These are phyloP conservation scores for Pontederia crassipes DNA, from an alignment of 176 grass and related monocot species.

Conservation along the genomic window DNA sequence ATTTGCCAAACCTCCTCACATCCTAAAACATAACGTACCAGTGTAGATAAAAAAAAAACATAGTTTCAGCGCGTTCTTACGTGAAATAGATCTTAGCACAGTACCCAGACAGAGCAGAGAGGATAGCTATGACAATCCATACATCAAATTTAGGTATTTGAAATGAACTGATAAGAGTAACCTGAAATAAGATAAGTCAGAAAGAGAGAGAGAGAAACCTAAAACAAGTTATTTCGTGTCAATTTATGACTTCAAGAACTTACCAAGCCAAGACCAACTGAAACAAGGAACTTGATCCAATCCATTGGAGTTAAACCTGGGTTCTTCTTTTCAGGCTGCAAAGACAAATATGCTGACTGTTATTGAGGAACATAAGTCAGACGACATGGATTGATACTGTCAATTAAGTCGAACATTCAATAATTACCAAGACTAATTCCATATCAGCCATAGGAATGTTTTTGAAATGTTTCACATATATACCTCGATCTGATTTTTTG, in stretches of 20 bases:
- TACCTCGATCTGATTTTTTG: conserved; percentile 52
- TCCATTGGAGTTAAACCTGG: conserved; percentile 92
- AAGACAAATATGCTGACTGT: neutral
- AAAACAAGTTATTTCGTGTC: neutral
- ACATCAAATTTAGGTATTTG: conserved; percentile 95
- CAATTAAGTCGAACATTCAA: neutral
- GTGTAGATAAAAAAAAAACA: too few species aligned
- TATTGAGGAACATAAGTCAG: conserved; percentile 4
- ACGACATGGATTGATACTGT: neutral
- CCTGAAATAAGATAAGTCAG: conserved; percentile 25
- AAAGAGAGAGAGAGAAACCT: neutral
- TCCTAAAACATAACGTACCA: too few species aligned
- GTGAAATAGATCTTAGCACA: conserved; percentile 98
- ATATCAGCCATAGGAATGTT: conserved; percentile 98
- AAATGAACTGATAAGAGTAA: conserved; percentile 74
- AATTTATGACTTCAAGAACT: conserved; percentile 21
- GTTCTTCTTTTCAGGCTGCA: conserved; percentile 98
- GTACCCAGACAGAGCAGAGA: conserved; percentile 76
- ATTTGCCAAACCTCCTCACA: too few species aligned
- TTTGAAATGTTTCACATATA: conserved; percentile 97
- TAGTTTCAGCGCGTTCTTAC: conserved; percentile 7
- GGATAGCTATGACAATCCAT: conserved; percentile 62
- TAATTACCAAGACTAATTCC: conserved; percentile 83
- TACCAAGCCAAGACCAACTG: conserved; percentile 89
- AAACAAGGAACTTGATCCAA: conserved; percentile 83